Conservation (phyloP, 192 early-diverging fungal genomes). For the Gonapodya prolifera region DNA sequence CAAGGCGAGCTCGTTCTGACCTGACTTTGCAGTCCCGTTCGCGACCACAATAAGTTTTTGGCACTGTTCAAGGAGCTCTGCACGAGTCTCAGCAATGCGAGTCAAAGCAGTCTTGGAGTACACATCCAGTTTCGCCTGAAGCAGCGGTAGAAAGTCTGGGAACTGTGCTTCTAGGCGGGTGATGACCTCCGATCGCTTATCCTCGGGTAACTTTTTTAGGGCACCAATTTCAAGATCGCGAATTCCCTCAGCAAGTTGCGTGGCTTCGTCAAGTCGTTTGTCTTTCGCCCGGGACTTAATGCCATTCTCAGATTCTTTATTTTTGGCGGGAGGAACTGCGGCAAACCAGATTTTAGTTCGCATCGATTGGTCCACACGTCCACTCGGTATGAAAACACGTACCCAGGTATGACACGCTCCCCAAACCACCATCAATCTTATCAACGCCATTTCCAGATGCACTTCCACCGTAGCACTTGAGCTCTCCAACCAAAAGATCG, state of each 20-base stretch:
- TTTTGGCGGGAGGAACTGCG: slow-evolving; percentile 2
- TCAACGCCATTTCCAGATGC: slow-evolving; percentile 31
- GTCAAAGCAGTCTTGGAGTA: slow-evolving; percentile 2
- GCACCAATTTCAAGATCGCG: slow-evolving; percentile 65
- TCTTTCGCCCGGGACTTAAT: slow-evolving; percentile 25
- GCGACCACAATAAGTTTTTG: slow-evolving; percentile 27
- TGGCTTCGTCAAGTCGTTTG: slow-evolving; percentile 26
- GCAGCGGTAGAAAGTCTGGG: slow-evolving; percentile 38
- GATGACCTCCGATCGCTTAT: slow-evolving; percentile 38
- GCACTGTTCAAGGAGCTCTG: background rate
- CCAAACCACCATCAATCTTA: slow-evolving; percentile 11
- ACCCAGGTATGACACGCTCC: background rate
- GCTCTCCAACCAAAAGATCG: slow-evolving; percentile 63
- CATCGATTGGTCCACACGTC: background rate
- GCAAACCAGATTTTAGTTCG: background rate
- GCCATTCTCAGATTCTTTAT: slow-evolving; percentile 17
- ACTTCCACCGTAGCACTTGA: slow-evolving; percentile 33
- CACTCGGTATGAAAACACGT: background rate
- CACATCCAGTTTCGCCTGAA: slow-evolving; percentile 37
- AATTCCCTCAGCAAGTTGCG: slow-evolving; percentile 47
- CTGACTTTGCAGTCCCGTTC: slow-evolving; percentile 15
- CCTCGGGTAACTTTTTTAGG: slow-evolving; percentile 66
- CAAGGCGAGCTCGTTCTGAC: slow-evolving; percentile 44
- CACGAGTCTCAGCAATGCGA: no score
- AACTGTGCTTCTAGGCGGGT: slow-evolving; percentile 49